These are phyloP conservation scores for Phanerochaete sordida DNA, from an alignment of 768 basidiomycete genomes.

Conservation along the genomic window DNA sequence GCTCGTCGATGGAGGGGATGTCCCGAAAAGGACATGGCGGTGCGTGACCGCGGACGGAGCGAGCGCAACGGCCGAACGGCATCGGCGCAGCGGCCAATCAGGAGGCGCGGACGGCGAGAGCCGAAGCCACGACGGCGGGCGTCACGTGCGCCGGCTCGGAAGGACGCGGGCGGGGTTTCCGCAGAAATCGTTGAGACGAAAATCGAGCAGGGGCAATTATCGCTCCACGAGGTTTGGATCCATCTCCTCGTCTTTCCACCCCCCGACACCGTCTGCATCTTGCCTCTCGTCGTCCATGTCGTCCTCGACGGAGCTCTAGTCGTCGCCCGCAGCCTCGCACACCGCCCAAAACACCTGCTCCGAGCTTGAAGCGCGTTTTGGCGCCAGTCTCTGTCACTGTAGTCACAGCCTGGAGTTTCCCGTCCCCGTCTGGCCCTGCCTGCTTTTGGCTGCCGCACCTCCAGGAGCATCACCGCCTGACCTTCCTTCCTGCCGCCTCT, in stretches of 20 bases:
- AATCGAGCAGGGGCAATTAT: background rate
- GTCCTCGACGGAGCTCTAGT: background rate
- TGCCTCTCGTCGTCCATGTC: conserved; percentile 2
- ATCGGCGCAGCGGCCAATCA: background rate
- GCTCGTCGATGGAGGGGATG: background rate
- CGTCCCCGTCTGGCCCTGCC: conserved; percentile 11
- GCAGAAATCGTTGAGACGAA: conserved; percentile 4
- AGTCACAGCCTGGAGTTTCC: conserved; percentile 14
- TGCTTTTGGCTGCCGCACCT: conserved; percentile 8
- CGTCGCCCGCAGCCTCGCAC: background rate
- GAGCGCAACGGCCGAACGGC: background rate
- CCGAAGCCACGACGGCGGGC: conserved; percentile 1
- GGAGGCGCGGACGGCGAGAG: background rate
- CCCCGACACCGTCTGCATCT: background rate
- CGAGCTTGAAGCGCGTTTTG: conserved; percentile 11
- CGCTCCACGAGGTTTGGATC: background rate
- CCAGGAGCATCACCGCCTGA: conserved; percentile 16
- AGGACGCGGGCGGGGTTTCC: conserved; percentile 5
- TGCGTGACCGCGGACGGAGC: background rate
- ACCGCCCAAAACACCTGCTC: background rate
- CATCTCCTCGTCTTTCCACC: conserved; percentile 2
- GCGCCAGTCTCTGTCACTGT: conserved; percentile 1
- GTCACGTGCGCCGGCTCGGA: conserved; percentile 6
- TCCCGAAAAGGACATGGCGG: background rate
- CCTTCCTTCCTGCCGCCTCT: conserved; percentile 6